These are phyloP conservation scores for Penicillium maclennaniae DNA, from an alignment of 495 filamentous ascomycete species.

Conservation along the genomic window DNA sequence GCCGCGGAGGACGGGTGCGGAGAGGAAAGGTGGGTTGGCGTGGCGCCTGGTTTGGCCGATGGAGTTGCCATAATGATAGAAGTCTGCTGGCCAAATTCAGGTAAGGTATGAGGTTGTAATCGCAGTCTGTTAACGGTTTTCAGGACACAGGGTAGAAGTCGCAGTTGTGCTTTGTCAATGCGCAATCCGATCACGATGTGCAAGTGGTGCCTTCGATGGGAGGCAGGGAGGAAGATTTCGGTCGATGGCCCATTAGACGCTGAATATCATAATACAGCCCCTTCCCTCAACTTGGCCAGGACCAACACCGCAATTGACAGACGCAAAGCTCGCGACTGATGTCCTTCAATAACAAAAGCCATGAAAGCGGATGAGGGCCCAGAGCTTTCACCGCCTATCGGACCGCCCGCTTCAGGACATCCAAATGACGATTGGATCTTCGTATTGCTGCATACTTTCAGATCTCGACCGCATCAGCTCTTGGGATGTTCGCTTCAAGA, in stretches of 20 bases:
- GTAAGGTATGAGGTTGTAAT: neutral
- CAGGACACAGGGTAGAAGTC: neutral
- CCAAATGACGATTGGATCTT: conserved; percentile 7
- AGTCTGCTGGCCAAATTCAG: neutral
- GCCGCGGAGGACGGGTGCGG: conserved; percentile 40
- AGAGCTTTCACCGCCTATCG: conserved; percentile 8
- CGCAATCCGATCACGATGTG: conserved; percentile 2
- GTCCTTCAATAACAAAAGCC: conserved; percentile 1
- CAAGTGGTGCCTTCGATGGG: neutral
- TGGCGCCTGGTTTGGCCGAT: conserved; percentile 43
- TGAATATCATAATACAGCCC: conserved; percentile 1
- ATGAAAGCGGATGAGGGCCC: neutral
- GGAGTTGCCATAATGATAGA: conserved; percentile 39
- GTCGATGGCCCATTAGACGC: neutral
- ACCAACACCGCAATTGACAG: conserved; percentile 11
- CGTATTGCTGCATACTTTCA: neutral
- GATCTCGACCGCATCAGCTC: neutral
- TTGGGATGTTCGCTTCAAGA: conserved; percentile 29
- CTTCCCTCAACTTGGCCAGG: conserved; percentile 5
- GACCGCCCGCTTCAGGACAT: conserved; percentile 20
- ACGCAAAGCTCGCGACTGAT: conserved; percentile 4
- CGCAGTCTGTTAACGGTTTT: conserved; percentile 3
- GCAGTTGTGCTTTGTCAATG: conserved; percentile 9
- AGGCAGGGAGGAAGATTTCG: neutral
- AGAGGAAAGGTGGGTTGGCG: conserved; percentile 46